Evolutionary conservation across 345 rosid genomes (phyloP).

Genomic region (Firmiana major): DNA sequence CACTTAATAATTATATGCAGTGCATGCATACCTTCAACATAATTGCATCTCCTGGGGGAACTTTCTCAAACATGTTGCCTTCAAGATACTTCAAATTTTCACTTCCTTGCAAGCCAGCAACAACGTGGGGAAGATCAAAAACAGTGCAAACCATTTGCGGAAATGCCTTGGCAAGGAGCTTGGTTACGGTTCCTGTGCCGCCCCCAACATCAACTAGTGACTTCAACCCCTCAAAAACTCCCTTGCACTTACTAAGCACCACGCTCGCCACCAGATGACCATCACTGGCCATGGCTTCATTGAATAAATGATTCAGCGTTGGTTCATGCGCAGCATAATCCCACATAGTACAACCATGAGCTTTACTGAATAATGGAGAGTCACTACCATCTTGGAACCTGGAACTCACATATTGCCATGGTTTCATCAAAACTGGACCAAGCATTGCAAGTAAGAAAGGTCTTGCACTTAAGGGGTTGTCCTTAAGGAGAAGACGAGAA

Average conservation of each 20-base stretch:
- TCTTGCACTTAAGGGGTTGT: too few species aligned
- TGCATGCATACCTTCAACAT: constrained; percentile 16
- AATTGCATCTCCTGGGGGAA: constrained; percentile 33
- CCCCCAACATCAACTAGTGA: constrained; percentile 38
- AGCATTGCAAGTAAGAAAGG: too few species aligned
- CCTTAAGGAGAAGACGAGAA: too few species aligned
- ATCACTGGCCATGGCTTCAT: too few species aligned
- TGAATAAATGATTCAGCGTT: too few species aligned
- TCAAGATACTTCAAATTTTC: constrained; percentile 26
- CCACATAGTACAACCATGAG: too few species aligned
- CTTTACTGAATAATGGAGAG: too few species aligned
- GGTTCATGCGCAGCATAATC: too few species aligned
- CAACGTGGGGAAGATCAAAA: neutral
- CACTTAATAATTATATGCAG: too few species aligned
- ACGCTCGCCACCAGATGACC: neutral
- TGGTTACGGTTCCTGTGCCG: constrained; percentile 21
- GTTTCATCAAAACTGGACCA: too few species aligned
- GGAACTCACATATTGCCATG: too few species aligned
- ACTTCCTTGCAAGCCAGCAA: constrained; percentile 17
- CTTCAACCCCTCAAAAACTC: constrained; percentile 22
- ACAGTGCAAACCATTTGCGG: neutral
- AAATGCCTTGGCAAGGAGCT: neutral
- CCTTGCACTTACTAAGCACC: neutral
- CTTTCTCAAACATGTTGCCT: constrained; percentile 34
- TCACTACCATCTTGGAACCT: too few species aligned